These are phyloP conservation scores for Dendrostoma leiphaemia DNA, from an alignment of 2,329 filamentous ascomycete genomes.

Conservation along the genomic window DNA sequence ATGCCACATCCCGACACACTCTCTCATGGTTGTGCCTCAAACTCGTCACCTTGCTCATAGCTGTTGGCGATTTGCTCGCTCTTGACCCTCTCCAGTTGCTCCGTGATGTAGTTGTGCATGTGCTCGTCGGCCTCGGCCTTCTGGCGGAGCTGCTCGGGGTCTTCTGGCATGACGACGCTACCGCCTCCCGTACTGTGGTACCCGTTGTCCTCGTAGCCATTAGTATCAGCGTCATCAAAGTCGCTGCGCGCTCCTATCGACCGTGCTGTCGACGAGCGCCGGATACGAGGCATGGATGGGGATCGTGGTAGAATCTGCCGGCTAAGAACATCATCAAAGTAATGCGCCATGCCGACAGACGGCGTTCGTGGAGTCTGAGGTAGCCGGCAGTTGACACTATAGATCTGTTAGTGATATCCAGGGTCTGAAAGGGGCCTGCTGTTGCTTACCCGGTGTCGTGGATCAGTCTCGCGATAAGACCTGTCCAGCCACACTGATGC, in stretches of 20 bases:
- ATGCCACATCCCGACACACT: background rate
- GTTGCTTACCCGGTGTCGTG: conserved; percentile 86
- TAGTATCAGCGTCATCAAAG: conserved; percentile 53
- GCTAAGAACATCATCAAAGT: conserved; percentile 88
- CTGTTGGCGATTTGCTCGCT: conserved; percentile 46
- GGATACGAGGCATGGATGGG: conserved; percentile 53
- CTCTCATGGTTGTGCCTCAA: conserved; percentile 37
- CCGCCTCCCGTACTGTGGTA: conserved; percentile 29
- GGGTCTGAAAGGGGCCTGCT: background rate
- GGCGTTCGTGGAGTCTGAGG: conserved; percentile 92
- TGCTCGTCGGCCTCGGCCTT: conserved; percentile 62
- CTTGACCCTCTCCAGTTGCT: conserved; percentile 74
- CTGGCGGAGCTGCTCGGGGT: conserved; percentile 50
- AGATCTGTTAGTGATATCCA: conserved; percentile 37
- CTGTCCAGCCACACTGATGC: conserved; percentile 97
- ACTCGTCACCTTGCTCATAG: conserved; percentile 43
- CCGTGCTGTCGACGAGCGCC: conserved; percentile 77
- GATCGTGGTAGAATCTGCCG: conserved; percentile 43
- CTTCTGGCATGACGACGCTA: conserved; percentile 49
- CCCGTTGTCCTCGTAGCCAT: conserved; percentile 45
- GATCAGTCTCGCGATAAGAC: conserved; percentile 92
- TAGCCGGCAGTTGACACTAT: conserved; percentile 80
- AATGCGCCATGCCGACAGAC: conserved; percentile 78
- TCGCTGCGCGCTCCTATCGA: conserved; percentile 85
- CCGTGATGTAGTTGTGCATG: conserved; percentile 76